These are phyloP conservation scores for Pisolithus orientalis DNA, from an alignment of 768 basidiomycete genomes.

Conservation along the genomic window DNA sequence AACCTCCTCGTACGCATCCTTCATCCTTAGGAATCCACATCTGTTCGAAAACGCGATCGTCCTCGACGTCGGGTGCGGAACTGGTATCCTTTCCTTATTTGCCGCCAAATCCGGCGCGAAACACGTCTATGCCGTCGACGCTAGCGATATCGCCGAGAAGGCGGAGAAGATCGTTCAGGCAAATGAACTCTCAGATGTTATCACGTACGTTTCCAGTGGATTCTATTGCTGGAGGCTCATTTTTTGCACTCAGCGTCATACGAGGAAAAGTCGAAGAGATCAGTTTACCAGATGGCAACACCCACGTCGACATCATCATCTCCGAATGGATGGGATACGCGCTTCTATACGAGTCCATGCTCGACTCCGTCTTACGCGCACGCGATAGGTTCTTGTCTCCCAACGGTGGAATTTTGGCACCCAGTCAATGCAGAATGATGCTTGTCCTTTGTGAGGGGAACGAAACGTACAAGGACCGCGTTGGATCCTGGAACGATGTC, in stretches of 20 bases:
- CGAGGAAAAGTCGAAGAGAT: constrained; percentile 91
- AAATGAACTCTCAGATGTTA: constrained; percentile 66
- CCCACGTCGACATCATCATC: constrained; percentile 87
- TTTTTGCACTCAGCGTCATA: constrained; percentile 49
- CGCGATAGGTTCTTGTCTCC: constrained; percentile 80
- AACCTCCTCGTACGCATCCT: constrained; percentile 88
- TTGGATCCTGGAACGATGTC: constrained; percentile 86
- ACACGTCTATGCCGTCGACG: constrained; percentile 88
- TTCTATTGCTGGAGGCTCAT: neutral
- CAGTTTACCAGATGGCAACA: constrained; percentile 58
- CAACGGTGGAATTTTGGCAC: constrained; percentile 75
- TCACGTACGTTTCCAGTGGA: constrained; percentile 41
- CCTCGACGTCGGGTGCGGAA: constrained; percentile 95
- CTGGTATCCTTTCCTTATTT: constrained; percentile 86
- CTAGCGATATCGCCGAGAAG: constrained; percentile 74
- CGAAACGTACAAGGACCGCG: constrained; percentile 72
- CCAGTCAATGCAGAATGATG: constrained; percentile 83
- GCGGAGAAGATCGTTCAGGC: constrained; percentile 72
- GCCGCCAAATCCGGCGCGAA: constrained; percentile 87
- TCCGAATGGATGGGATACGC: constrained; percentile 99
- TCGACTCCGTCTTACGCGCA: constrained; percentile 88
- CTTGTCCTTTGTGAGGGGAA: constrained; percentile 75
- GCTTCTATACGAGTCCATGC: constrained; percentile 92
- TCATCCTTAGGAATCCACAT: constrained; percentile 76
- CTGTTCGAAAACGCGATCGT: constrained; percentile 83